A percentile compares a stretch with the other conserved stretches of the same genome.
Conservation (phyloP, 2,329 filamentous ascomycete genomes). For the Fusarium praegraminearum region DNA sequence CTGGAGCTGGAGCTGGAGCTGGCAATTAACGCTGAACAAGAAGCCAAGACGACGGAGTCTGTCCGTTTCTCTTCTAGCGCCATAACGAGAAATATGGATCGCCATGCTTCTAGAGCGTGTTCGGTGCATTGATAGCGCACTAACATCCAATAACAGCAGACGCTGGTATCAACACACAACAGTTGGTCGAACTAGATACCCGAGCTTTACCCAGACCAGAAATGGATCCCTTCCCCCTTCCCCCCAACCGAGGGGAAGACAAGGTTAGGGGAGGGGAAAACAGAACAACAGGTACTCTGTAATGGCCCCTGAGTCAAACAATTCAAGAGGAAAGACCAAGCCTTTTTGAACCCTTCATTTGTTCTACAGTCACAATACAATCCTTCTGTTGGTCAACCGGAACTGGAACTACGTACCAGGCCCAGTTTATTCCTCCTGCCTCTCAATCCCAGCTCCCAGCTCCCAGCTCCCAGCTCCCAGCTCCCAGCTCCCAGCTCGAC, state of each 20-base stretch:
- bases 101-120: slow-evolving; percentile 27
- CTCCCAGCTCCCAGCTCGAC: not conserved
- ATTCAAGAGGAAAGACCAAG: slow-evolving; percentile 15
- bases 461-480: too few species aligned
- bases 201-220: slow-evolving; percentile 37
- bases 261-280: not conserved
- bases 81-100: slow-evolving; percentile 35
- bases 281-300: not conserved
- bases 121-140: not conserved
- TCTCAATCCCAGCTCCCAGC: not conserved
- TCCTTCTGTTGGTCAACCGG: slow-evolving; percentile 12
- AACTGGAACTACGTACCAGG: slow-evolving; percentile 13
- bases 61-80: slow-evolving; percentile 37
- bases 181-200: slow-evolving; percentile 6
- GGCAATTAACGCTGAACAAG: not conserved
- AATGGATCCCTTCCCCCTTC: not conserved
- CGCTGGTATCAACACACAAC: fast-evolving
- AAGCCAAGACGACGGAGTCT: slow-evolving; percentile 25
- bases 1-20: not conserved
- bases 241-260: not conserved
- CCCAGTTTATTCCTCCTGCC: slow-evolving; percentile 34
- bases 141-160: not conserved
- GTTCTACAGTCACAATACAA: not conserved
- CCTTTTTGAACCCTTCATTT: slow-evolving; percentile 23
- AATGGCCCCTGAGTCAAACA: slow-evolving; percentile 19